Conservation (phyloP, 2,329 filamentous ascomycete species). For the Fusarium protoensiforme region DNA sequence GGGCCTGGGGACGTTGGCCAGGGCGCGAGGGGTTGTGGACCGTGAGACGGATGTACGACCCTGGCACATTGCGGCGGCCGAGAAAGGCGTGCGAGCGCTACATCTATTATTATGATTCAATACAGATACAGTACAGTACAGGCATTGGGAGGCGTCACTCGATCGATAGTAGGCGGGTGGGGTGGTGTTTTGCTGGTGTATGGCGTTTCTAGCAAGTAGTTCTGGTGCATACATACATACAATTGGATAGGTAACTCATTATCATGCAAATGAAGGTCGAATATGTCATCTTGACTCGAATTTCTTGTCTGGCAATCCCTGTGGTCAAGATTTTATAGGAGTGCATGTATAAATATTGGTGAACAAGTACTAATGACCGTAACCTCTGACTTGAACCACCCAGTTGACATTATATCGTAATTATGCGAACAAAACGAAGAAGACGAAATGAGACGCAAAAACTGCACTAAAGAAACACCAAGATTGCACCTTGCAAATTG, state of each 20-base stretch:
- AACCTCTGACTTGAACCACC: neutral
- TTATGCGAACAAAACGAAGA: neutral
- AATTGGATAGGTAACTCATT: constrained; percentile 6
- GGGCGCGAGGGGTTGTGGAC: constrained; percentile 72
- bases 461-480: neutral
- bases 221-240: constrained; percentile 20
- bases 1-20: constrained; percentile 74
- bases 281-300: neutral
- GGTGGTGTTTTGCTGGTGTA: constrained; percentile 14
- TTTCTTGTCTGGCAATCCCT: neutral
- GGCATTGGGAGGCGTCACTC: constrained; percentile 30
- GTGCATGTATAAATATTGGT: neutral
- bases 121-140: constrained; percentile 4
- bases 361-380: neutral
- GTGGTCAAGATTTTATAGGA: neutral
- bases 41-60: constrained; percentile 72
- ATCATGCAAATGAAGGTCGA: constrained; percentile 11
- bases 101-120: constrained; percentile 69
- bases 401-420: no score
- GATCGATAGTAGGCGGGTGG: constrained; percentile 4
- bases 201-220: constrained; percentile 21
- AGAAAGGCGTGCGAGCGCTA: constrained; percentile 74
- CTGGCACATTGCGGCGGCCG: constrained; percentile 80
- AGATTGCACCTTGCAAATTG: no score
- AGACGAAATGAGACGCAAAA: neutral